A percentile compares a stretch with the other conserved stretches of the same genome.
Conservation (phyloP, 805 yeast genomes). For the Scheffersomyces ergatensis region DNA sequence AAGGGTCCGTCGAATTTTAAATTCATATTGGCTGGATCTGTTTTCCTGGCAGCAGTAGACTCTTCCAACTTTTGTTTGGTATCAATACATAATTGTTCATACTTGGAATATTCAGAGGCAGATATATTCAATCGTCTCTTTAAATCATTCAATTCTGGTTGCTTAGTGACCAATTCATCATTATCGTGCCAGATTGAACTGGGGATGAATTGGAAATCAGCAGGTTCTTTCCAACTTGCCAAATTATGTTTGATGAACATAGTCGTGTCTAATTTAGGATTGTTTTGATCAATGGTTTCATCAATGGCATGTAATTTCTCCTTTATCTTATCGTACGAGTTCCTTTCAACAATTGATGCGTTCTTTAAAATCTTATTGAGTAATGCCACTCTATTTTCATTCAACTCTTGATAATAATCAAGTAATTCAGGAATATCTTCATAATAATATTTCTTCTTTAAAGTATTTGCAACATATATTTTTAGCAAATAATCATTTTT, state of each 20-base stretch:
- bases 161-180: constrained; percentile 61
- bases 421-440: constrained; percentile 91
- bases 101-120: constrained; percentile 33
- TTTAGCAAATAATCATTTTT: constrained; percentile 81
- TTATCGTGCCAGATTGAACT: constrained; percentile 97
- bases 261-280: constrained; percentile 72
- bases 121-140: constrained; percentile 48
- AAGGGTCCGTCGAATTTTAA: constrained; percentile 54
- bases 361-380: constrained; percentile 65
- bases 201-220: constrained; percentile 81
- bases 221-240: constrained; percentile 77
- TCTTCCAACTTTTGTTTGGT: constrained; percentile 52
- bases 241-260: constrained; percentile 92
- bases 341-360: constrained; percentile 60
- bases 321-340: constrained; percentile 42
- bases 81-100: constrained; percentile 42
- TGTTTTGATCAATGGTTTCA: constrained; percentile 62
- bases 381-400: constrained; percentile 72
- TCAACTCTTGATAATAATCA: constrained; percentile 80
- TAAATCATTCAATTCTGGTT: constrained; percentile 55
- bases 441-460: constrained; percentile 88
- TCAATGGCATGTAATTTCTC: constrained; percentile 52
- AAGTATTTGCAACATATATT: constrained; percentile 80
- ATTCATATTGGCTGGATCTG: constrained; percentile 37
- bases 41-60: constrained; percentile 31